Evolutionary conservation across 2,329 filamentous ascomycete species (phyloP), one percentile per base, ranked within the genome.

Genomic region (Lachnellula hyalina): DNA sequence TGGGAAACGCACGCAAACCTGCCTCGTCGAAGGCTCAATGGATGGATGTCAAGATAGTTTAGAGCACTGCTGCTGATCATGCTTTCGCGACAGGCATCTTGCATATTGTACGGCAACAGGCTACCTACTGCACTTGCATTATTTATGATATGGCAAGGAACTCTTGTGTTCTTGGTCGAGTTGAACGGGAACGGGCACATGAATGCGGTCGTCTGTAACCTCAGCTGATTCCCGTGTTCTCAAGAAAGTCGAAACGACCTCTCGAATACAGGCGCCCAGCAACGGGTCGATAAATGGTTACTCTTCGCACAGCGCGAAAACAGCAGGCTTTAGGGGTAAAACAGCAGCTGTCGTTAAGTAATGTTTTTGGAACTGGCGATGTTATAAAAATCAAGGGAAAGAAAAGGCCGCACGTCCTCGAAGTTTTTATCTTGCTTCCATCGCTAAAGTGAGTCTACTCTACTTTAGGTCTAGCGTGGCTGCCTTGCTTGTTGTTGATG

Each of bases 211-310:
- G 25, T 25, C 62, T 82, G 82, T 87, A 77, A 84, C 83, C 84
- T 77, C 82, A 79, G 81, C 84, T 87, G 84, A 87, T 87, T 87
- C 84, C 84, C 78, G 79, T 76, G 73, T 77, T 79, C 74, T 86
- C 82, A 78, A 72, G 72, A 78, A 75, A 73, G 76, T 80, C 79
- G 72, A 72, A 81, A 84, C 74, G 80, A 81, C 77, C 75, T 74
- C 78, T 84, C 82, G 80, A 84, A 79, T 74, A 74, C 80, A 79
- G 84, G 84, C 81, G 84, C 84, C 84, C 84, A 87, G 84, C 82
- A 77, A 85, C 80, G 82, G 82, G 82, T 79, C 51, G 65, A 64
- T 74, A 76, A 74, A 61, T 11, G 28, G 9, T 32, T 32, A 32
- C 28, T 87, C 82, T 87, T 73, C 83, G 83, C 82, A 70, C 82